A percentile compares a stretch with the other conserved stretches of the same genome.
Conservation (phyloP, 768 basidiomycete species). For the Chiua virens region DNA sequence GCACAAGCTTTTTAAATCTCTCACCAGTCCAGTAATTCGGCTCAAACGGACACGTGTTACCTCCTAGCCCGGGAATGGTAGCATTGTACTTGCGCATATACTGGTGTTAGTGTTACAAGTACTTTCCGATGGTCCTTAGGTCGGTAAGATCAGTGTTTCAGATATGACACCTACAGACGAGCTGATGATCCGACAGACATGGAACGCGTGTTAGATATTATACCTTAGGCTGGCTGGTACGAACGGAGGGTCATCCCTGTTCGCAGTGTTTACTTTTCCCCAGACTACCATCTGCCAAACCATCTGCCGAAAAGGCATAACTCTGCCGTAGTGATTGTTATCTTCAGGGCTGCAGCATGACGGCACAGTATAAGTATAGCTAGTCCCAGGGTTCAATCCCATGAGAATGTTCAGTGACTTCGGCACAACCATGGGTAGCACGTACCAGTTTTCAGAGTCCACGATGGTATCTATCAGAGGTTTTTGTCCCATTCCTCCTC, state of each 20-base stretch:
- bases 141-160: neutral
- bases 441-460: slow-evolving; percentile 13
- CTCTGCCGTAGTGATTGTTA: too few species aligned
- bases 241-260: neutral
- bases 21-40: too few species aligned
- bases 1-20: too few species aligned
- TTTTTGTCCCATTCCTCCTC: neutral
- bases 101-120: neutral
- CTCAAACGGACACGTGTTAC: neutral
- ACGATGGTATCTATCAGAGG: slow-evolving; percentile 10
- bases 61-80: neutral
- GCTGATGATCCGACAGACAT: neutral
- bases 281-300: too few species aligned
- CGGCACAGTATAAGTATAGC: slow-evolving; percentile 1
- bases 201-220: neutral
- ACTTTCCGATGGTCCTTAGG: neutral
- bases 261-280: neutral
- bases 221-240: neutral
- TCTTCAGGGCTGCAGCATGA: too few species aligned
- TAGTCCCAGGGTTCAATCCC: neutral
- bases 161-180: neutral
- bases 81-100: neutral
- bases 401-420: neutral
- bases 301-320: too few species aligned
- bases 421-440: slow-evolving; percentile 1